Percentiles rank a stretch among this genome's conserved stretches.
These are phyloP conservation scores for Erigeron philadelphicus DNA, from an alignment of 140 eudicot genomes.

Conservation along the genomic window DNA sequence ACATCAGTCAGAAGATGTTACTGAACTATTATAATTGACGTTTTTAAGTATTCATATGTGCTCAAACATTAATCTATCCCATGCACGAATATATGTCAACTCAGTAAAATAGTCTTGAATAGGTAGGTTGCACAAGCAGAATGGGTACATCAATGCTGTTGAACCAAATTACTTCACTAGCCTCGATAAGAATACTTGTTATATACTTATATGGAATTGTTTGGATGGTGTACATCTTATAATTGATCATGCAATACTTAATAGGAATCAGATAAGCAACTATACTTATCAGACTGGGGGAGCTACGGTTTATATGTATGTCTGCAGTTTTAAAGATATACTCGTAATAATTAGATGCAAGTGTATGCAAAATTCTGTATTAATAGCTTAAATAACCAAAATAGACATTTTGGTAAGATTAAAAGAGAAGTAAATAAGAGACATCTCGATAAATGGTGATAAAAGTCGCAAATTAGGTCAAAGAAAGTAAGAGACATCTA, in stretches of 20 bases:
- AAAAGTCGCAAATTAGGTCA: not conserved
- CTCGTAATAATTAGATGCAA: not conserved
- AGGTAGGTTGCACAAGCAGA: not conserved
- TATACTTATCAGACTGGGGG: not conserved
- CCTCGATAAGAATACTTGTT: not conserved
- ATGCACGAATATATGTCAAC: conserved; percentile 6
- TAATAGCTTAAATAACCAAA: not conserved
- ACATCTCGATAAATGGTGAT: not conserved
- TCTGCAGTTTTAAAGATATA: not conserved
- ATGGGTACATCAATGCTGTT: not conserved
- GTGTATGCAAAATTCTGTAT: not conserved
- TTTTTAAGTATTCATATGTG: not conserved
- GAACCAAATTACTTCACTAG: not conserved
- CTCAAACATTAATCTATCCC: not conserved
- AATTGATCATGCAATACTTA: not conserved
- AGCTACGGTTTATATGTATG: conserved; percentile 2
- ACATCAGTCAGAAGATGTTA: not conserved
- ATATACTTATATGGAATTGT: not conserved
- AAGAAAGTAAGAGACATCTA: not conserved
- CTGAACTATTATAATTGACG: not conserved
- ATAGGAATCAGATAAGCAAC: not conserved
- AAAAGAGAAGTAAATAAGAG: not conserved
- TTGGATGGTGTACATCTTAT: conserved; percentile 3
- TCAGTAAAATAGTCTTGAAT: not conserved
- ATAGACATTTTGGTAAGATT: not conserved